Percentiles rank a stretch among this genome's conserved stretches.
Evolutionary conservation across 2,329 filamentous ascomycete genomes (phyloP).

Genomic region (Simplicillium sp.): DNA sequence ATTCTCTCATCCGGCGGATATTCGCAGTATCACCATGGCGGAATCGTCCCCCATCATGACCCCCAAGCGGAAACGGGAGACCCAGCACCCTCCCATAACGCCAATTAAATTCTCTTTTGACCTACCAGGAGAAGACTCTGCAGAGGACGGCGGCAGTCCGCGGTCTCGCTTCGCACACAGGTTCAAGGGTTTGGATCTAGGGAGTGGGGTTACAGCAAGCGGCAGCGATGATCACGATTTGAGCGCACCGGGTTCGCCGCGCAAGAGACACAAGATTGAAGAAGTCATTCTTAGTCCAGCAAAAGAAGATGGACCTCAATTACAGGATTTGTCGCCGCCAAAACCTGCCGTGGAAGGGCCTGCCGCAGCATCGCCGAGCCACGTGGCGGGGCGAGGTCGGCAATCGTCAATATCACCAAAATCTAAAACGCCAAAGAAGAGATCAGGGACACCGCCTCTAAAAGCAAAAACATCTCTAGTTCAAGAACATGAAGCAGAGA

Average conservation of each 20-base stretch:
- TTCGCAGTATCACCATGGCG: slow-evolving; percentile 1
- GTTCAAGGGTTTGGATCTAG: slow-evolving; percentile 41
- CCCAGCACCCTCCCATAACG: slow-evolving; percentile 21
- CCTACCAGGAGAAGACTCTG: slow-evolving; percentile 15
- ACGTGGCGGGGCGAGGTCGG: slow-evolving; percentile 6
- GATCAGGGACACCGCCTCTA: slow-evolving; percentile 29
- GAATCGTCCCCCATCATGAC: slow-evolving; percentile 15
- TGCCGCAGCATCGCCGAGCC: background rate
- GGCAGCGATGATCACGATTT: slow-evolving; percentile 25
- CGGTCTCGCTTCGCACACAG: slow-evolving; percentile 40
- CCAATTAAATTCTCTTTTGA: slow-evolving; percentile 39
- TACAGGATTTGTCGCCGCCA: background rate
- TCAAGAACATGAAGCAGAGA: slow-evolving; percentile 9
- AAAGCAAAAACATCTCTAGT: slow-evolving; percentile 12
- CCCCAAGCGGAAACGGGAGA: slow-evolving; percentile 35
- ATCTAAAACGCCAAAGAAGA: slow-evolving; percentile 14
- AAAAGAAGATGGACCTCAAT: too few relatives aligned
- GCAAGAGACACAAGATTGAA: slow-evolving; percentile 10
- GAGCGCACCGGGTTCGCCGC: background rate
- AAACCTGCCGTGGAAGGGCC: background rate
- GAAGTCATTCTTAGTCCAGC: slow-evolving; percentile 8
- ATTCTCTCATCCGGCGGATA: too few relatives aligned
- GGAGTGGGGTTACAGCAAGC: slow-evolving; percentile 22
- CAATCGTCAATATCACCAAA: slow-evolving; percentile 1
- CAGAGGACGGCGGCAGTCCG: slow-evolving; percentile 43